A percentile compares a stretch with the other conserved stretches of the same genome.
Evolutionary conservation across 805 yeast species (phyloP).

Genomic region (Saccharomycopsis lassenensis): DNA sequence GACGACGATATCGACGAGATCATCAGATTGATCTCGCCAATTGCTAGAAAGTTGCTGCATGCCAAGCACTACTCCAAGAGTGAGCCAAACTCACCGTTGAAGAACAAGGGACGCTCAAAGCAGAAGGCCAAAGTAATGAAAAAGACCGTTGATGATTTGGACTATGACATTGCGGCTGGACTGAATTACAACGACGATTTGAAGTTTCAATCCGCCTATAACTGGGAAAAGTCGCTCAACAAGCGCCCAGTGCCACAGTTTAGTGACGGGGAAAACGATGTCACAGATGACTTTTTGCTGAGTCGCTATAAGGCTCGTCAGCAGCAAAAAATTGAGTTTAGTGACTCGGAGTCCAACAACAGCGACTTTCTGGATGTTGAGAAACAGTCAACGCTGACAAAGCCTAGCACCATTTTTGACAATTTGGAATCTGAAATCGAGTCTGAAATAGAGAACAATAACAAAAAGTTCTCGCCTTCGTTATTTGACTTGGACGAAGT

Average conservation of each 20-base stretch:
- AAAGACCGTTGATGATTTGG: conserved; percentile 1
- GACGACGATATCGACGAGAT: conserved; percentile 16
- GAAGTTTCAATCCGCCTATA: conserved; percentile 16
- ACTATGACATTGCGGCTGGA: neutral
- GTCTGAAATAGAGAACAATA: too few species aligned
- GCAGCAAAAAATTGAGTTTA: too few species aligned
- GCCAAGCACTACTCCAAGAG: conserved; percentile 4
- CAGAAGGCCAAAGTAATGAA: neutral
- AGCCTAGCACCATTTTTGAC: conserved; percentile 15
- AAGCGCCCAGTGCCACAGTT: conserved; percentile 2
- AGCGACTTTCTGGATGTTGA: too few species aligned
- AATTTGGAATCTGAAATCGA: conserved; percentile 10
- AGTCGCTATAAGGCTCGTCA: too few species aligned
- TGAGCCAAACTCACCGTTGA: conserved; percentile 6
- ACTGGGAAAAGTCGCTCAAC: conserved; percentile 12
- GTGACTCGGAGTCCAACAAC: too few species aligned
- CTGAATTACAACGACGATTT: conserved; percentile 8
- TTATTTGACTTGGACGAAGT: conserved; percentile 4
- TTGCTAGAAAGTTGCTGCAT: conserved; percentile 10
- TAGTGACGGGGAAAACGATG: too few species aligned
- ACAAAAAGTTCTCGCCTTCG: conserved; percentile 3
- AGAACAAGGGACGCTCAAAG: neutral
- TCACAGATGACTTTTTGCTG: too few species aligned
- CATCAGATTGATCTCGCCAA: conserved; percentile 14
- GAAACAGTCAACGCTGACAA: conserved; percentile 7